Conservation (phyloP, 441 rosid species). For the Erodium texanum region DNA sequence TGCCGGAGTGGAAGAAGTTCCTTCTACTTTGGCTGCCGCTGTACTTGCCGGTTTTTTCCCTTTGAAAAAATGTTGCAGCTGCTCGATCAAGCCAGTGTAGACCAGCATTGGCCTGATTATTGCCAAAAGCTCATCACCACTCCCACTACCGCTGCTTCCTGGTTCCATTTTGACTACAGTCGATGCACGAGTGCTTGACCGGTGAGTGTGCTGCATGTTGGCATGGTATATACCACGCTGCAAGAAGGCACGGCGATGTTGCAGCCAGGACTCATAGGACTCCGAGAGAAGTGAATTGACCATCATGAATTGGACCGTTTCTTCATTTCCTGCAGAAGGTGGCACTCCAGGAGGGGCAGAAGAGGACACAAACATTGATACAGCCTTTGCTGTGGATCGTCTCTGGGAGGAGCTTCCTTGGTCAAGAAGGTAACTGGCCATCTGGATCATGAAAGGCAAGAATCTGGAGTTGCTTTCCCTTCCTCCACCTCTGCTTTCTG, state of each 20-base stretch:
- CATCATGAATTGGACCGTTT: slow-evolving; percentile 99
- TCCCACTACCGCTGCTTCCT: slow-evolving; percentile 37
- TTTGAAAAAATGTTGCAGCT: slow-evolving; percentile 80
- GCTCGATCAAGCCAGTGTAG: slow-evolving; percentile 92
- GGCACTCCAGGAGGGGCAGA: slow-evolving; percentile 49
- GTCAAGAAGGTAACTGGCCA: slow-evolving; percentile 97
- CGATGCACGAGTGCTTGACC: slow-evolving; percentile 40
- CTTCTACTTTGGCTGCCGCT: slow-evolving; percentile 33
- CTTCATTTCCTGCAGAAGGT: slow-evolving; percentile 65
- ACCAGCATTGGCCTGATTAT: slow-evolving; percentile 85
- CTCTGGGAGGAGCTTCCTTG: slow-evolving; percentile 84
- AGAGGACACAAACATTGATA: slow-evolving; percentile 58
- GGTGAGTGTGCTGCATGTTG: slow-evolving; percentile 84
- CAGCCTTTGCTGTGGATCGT: slow-evolving; percentile 72
- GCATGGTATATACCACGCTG: slow-evolving; percentile 95
- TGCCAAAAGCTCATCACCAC: slow-evolving; percentile 51
- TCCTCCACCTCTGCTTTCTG: slow-evolving; percentile 95
- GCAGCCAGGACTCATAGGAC: slow-evolving; percentile 90
- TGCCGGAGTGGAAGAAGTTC: too few relatives aligned
- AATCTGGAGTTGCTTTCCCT: slow-evolving; percentile 98
- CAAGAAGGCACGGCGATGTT: slow-evolving; percentile 80
- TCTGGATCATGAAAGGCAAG: slow-evolving; percentile 96
- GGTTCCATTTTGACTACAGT: slow-evolving; percentile 36
- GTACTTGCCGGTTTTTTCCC: slow-evolving; percentile 39
- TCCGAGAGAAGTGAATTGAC: slow-evolving; percentile 92